Base-by-base conservation (phyloP, 2,329 filamentous ascomycete genomes). In the Microcyclospora tardicrescens region DNA sequence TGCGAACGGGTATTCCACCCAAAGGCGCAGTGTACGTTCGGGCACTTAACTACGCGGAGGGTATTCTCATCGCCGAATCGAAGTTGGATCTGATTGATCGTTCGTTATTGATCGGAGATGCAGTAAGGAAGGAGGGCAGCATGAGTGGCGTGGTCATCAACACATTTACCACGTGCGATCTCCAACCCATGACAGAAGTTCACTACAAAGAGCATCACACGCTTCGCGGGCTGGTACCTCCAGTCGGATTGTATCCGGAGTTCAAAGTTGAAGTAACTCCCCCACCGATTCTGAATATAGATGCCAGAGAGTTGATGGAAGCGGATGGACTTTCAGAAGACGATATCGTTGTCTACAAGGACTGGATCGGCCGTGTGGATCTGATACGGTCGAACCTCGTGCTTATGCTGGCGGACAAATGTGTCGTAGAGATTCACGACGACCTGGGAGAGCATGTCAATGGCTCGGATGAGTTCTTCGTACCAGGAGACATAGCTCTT, bases 311-410 rank as follows among this genome's bases (percentile, higher is more conserved):
- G 38, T 37, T 61, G 10, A 39, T 43, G 24, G 48, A 49, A 13
- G 45, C 48, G 9, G 51, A 52, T 13, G 37, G 41, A 57, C 29
- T 65, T 43, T 51, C 60, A 5, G 65, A 68, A 43, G 70, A 69
- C 4, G 68, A 72, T 37, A 60, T 71, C 27, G 60, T 77, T 15
- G 60, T 75, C 10, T 72, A 69, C 50, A 60, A 66, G 13, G 64
- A 71, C 45, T 77, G 73, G 69, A 52, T 77, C 3, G 75, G 75
- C 1, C 56, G 66, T 10, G 64, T 78, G 4, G 62, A 68, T 36
- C 61, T 66, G 2, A 59, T 70, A 33, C 59, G 63, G 24, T 63
- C 69, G 35, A 65, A 70, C 37, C 60, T 75, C 11, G 61, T 68
- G 2, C 43, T 78, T 16, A 64, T 61, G 32, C 61, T 77, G 10